A percentile compares a stretch with the other conserved stretches of the same genome.
phyloP scores from a whole-genome alignment of 2,329 filamentous ascomycete species.

The Alternaria triticimaculans region DNA sequence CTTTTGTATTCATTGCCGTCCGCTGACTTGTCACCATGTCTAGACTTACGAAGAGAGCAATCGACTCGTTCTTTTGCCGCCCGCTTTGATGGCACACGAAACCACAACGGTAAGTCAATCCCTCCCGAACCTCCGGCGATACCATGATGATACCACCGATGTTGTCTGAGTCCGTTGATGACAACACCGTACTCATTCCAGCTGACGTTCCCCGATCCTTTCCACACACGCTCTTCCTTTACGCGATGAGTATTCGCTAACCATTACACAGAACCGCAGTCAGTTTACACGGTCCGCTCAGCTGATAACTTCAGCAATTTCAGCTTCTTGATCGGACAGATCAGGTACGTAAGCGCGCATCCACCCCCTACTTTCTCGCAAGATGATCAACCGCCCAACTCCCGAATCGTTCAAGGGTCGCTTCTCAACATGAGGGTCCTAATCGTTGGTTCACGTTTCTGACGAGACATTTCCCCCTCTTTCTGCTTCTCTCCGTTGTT shows the following conservation, averaged over 20 bases:
- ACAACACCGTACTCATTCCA: background rate
- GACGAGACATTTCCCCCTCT: background rate
- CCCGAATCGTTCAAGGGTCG: background rate
- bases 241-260: background rate
- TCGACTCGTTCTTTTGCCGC: too few relatives aligned
- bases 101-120: background rate
- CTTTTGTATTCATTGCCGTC: too few relatives aligned
- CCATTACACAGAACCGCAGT: background rate
- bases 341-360: background rate
- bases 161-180: background rate
- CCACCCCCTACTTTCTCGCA: background rate
- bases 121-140: fast-evolving
- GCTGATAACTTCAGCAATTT: background rate
- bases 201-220: background rate
- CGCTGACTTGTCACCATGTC: too few relatives aligned
- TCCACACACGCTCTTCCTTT: background rate
- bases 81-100: background rate
- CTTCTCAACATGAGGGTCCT: background rate
- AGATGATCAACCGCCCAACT: background rate
- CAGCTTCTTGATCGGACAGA: background rate
- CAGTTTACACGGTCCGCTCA: background rate
- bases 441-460: background rate
- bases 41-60: too few relatives aligned
- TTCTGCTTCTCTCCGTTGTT: background rate
- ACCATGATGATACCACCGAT: background rate